Evolutionary conservation across 2,329 filamentous ascomycete species (phyloP), one percentile per base, ranked within the genome.

Genomic region (Fusarium drepaniforme): DNA sequence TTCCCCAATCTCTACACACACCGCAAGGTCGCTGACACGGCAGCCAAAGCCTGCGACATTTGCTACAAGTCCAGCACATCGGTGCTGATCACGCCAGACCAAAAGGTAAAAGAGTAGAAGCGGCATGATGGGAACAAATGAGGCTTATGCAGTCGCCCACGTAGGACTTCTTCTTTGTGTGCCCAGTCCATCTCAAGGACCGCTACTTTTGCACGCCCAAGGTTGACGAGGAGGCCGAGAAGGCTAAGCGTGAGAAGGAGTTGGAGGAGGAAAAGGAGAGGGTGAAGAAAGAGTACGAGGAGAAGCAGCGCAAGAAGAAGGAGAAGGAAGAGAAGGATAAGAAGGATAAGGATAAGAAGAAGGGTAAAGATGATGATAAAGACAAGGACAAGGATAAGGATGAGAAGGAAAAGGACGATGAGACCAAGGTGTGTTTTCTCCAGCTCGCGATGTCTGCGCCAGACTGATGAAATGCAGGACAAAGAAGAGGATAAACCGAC

Each of bases 121-220:
- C 57, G 8, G 53, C 46, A 62, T 33, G 21, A 25, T 38, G 69
- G 69, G 42, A 62, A 57, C 38, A 35, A 35, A 61, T 23, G 42
- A 66, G 30, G 60, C 64, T 71, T 62, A 75, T 74, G 46, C 63
- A 53, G 38, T 75, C 11, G 11, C 35, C 65, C 64, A 35, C 65
- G 12, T 63, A 83, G 88, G 95, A 98, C 81, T 97, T 95, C 84
- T 98, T 99, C 86, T 98, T 97, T 81, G 90, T 97, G 53, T 99
- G 97, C 78, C 88, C 92, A 8, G 87, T 89, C 37, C 97, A 99
- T 83, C 86, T 98, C 11, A 94, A 93, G 79, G 97, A 98, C 80
- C 88, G 87, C 37, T 91, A 93, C 46, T 98, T 98, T 82, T 96
- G 94, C 80, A 86, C 88, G 79, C 92, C 94, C 70, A 92, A 93